Evolutionary conservation across 768 basidiomycete species (phyloP).

Genomic region (Stropharia rugosoannulata): DNA sequence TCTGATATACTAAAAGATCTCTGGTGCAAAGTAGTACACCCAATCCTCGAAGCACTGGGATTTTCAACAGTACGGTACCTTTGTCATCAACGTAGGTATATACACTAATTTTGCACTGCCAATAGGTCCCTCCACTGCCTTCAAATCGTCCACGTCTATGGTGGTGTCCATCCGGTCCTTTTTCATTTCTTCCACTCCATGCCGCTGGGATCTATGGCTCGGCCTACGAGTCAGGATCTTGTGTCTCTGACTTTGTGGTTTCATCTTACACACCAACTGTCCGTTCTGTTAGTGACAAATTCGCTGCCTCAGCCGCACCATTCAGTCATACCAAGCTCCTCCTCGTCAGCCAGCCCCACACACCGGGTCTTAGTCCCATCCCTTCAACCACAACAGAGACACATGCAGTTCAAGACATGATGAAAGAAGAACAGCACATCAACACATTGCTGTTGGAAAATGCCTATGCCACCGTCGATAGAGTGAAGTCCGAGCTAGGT

Average conservation of each 20-base stretch:
- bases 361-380: slow-evolving; percentile 1
- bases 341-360: slow-evolving; percentile 10
- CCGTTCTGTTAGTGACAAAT: background rate
- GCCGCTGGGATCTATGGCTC: slow-evolving; percentile 18
- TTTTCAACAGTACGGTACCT: too few relatives aligned
- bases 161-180: slow-evolving; percentile 18
- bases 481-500: slow-evolving; percentile 4
- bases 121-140: too few relatives aligned
- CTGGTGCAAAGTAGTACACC: background rate
- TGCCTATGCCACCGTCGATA: slow-evolving; percentile 6
- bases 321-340: slow-evolving; percentile 1
- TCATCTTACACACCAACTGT: slow-evolving; percentile 24
- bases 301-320: background rate
- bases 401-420: background rate
- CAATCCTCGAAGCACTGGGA: background rate
- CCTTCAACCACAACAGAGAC: slow-evolving; percentile 3
- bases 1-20: background rate
- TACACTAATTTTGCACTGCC: too few relatives aligned
- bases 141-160: too few relatives aligned
- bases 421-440: background rate
- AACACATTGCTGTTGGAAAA: slow-evolving; percentile 1
- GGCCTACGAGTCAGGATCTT: background rate
- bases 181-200: slow-evolving; percentile 20
- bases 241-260: slow-evolving; percentile 14
- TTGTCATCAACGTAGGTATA: too few relatives aligned